These are phyloP conservation scores for Monosporascus cannonballus DNA, from an alignment of 2,329 filamentous ascomycete species.

Conservation along the genomic window DNA sequence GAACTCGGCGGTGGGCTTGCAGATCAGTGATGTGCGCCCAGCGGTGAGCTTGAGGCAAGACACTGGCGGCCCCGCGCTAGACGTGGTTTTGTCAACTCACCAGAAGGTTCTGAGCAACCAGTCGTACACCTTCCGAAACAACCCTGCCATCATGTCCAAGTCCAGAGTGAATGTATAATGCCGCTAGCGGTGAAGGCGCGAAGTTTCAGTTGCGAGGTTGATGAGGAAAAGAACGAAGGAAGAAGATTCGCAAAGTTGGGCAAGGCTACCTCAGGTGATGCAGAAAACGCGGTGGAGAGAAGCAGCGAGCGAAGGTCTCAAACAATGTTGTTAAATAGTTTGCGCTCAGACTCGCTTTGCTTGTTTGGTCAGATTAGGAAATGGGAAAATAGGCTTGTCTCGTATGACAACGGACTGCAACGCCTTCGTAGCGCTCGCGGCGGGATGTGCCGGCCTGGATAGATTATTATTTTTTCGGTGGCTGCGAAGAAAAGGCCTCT, in stretches of 20 bases:
- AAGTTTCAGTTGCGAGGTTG: slow-evolving; percentile 10
- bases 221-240: slow-evolving; percentile 17
- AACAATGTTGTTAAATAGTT: slow-evolving; percentile 33
- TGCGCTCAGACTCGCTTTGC: slow-evolving; percentile 22
- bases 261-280: slow-evolving; percentile 15
- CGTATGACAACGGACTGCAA: slow-evolving; percentile 30
- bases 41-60: slow-evolving; percentile 15
- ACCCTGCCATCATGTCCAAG: slow-evolving; percentile 65
- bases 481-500: slow-evolving; percentile 21
- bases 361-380: slow-evolving; percentile 24
- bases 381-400: slow-evolving; percentile 22
- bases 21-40: slow-evolving; percentile 16
- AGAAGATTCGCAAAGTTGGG: slow-evolving; percentile 16
- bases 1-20: slow-evolving; percentile 7
- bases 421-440: slow-evolving; percentile 26
- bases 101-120: slow-evolving; percentile 97
- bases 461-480: slow-evolving; percentile 19
- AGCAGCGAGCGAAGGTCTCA: slow-evolving; percentile 20
- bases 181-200: slow-evolving; percentile 4
- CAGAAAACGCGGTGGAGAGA: slow-evolving; percentile 19
- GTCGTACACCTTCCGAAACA: slow-evolving; percentile 95
- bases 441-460: slow-evolving; percentile 20
- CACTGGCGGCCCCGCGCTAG: slow-evolving; percentile 21
- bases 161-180: slow-evolving; percentile 9
- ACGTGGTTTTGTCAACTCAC: slow-evolving; percentile 46